A percentile compares a stretch with the other conserved stretches of the same genome.
Conservation (phyloP, 352 stramenopile species). For the Aphanomyces cochlioides region DNA sequence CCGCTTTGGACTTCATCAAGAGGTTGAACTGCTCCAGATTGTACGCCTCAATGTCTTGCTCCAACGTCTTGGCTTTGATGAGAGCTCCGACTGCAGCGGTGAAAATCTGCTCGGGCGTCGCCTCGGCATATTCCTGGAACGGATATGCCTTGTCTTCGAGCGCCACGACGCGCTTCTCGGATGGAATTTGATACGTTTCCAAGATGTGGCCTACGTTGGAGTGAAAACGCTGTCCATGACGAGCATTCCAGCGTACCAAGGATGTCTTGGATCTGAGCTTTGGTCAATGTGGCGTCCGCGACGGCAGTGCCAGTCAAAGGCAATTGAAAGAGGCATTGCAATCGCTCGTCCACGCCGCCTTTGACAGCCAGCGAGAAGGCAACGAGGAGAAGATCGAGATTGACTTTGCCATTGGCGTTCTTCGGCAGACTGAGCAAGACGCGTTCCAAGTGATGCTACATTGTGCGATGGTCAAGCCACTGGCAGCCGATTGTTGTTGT, state of each 20-base stretch:
- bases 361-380: constrained; percentile 83
- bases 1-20: constrained; percentile 72
- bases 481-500: not conserved
- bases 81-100: constrained; percentile 30
- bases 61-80: constrained; percentile 45
- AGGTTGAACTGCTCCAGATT: constrained; percentile 73
- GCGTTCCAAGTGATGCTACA: constrained; percentile 69
- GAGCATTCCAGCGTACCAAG: constrained; percentile 6
- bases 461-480: not conserved
- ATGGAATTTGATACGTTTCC: constrained; percentile 78
- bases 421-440: constrained; percentile 63
- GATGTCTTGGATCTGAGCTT: constrained; percentile 21
- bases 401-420: constrained; percentile 51
- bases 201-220: constrained; percentile 48
- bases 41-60: constrained; percentile 53
- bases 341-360: constrained; percentile 58
- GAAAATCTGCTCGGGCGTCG: constrained; percentile 40
- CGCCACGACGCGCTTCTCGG: constrained; percentile 74
- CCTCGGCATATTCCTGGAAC: constrained; percentile 69
- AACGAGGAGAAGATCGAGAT: constrained; percentile 69
- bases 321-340: constrained; percentile 58
- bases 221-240: not conserved
- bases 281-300: constrained; percentile 32
- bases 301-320: constrained; percentile 36
- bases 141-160: constrained; percentile 68